A percentile compares a stretch with the other conserved stretches of the same genome.
Conservation (phyloP, 2,329 filamentous ascomycete genomes). For the Alternaria infectoria region DNA sequence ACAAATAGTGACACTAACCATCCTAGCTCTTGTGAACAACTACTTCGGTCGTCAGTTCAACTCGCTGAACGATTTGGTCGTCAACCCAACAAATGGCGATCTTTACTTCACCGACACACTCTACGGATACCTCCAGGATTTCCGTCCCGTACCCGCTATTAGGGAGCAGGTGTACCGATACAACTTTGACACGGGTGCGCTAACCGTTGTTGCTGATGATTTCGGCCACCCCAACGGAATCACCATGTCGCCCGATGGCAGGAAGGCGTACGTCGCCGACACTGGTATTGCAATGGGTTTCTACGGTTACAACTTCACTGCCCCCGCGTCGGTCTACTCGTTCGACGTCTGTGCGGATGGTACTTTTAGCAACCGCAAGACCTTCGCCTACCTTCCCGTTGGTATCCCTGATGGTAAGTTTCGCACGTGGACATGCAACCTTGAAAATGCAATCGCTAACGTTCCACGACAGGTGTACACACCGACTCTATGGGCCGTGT, state of each 20-base stretch:
- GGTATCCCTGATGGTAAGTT: constrained; percentile 28
- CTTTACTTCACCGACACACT: constrained; percentile 57
- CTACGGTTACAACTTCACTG: constrained; percentile 27
- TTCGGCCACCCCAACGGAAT: constrained; percentile 52
- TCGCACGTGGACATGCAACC: background rate
- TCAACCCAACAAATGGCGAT: constrained; percentile 47
- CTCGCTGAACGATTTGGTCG: constrained; percentile 49
- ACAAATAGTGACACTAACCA: background rate
- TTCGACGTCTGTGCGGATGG: constrained; percentile 28
- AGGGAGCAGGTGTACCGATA: constrained; percentile 50
- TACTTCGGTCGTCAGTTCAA: constrained; percentile 56
- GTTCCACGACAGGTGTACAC: constrained; percentile 18
- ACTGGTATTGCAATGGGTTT: constrained; percentile 37
- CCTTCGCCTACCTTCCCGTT: constrained; percentile 25
- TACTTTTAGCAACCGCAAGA: constrained; percentile 31
- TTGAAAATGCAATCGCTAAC: constrained; percentile 5
- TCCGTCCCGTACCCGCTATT: constrained; percentile 32
- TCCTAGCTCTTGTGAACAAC: constrained; percentile 48
- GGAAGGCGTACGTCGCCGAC: constrained; percentile 53
- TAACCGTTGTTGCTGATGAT: constrained; percentile 48
- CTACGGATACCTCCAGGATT: constrained; percentile 32
- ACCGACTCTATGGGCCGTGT: constrained; percentile 58
- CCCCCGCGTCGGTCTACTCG: constrained; percentile 30
- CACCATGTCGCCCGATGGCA: constrained; percentile 50
- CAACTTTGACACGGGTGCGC: constrained; percentile 47